phyloP scores from a whole-genome alignment of 78 protist genomes.

The Polysphondylium violaceum region DNA sequence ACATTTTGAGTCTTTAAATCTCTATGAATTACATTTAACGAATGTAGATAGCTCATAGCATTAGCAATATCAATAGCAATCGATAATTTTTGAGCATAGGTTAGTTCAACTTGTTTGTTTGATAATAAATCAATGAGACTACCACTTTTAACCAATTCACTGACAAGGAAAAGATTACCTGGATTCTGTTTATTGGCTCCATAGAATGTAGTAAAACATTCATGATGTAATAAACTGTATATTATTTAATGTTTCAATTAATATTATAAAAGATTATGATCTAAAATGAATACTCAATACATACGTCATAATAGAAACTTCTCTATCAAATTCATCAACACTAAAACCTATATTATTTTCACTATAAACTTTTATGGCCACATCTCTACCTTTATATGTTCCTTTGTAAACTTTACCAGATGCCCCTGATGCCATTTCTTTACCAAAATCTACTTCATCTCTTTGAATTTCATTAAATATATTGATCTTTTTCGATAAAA shows the following conservation, averaged over 20 bases:
- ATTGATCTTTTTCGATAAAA: conserved; percentile 22
- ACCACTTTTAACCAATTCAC: conserved; percentile 48
- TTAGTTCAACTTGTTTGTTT: conserved; percentile 14
- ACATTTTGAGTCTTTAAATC: conserved; percentile 76
- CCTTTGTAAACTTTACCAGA: conserved; percentile 77
- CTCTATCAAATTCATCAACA: conserved; percentile 72
- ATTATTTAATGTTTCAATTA: too few species aligned
- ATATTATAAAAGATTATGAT: too few species aligned
- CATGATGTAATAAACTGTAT: conserved; percentile 41
- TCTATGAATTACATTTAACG: conserved; percentile 68
- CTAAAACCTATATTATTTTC: conserved; percentile 46
- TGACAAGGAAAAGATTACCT: conserved; percentile 39
- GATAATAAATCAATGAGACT: conserved; percentile 36
- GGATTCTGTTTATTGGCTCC: conserved; percentile 65
- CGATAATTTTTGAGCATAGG: conserved; percentile 34
- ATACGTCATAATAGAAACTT: conserved; percentile 76
- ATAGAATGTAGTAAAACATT: conserved; percentile 57
- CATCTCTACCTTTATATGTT: conserved; percentile 55
- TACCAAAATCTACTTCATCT: conserved; percentile 27
- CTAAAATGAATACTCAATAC: neutral
- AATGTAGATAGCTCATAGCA: conserved; percentile 76
- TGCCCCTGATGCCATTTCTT: conserved; percentile 76
- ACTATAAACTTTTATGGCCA: conserved; percentile 77
- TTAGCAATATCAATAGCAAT: conserved; percentile 66
- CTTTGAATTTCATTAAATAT: conserved; percentile 55